Evolutionary conservation across 2,329 filamentous ascomycete species (phyloP).

Genomic region (Alternaria sp.): DNA sequence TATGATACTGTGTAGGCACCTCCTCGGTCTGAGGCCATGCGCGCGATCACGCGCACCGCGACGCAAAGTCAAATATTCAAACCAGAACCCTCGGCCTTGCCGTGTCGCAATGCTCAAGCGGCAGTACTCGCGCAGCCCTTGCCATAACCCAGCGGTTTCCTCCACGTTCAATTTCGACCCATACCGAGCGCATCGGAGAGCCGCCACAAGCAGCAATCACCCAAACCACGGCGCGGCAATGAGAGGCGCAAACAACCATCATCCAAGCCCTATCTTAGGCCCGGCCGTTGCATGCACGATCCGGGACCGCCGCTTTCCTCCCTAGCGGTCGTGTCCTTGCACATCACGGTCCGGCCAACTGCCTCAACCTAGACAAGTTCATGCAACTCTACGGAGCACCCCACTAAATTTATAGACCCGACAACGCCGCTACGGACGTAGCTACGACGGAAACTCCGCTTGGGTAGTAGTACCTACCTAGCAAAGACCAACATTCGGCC

Average conservation of each 20-base stretch:
- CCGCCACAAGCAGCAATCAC: background rate
- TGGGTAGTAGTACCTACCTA: background rate
- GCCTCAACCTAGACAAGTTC: background rate
- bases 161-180: background rate
- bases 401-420: background rate
- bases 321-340: background rate
- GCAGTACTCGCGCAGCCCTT: background rate
- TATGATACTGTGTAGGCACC: background rate
- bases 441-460: background rate
- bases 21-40: background rate
- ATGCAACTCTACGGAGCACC: background rate
- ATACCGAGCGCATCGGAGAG: background rate
- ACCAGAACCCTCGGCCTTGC: background rate
- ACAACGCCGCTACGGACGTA: background rate
- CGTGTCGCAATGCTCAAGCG: background rate
- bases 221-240: background rate
- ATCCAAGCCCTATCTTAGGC: background rate
- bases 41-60: background rate
- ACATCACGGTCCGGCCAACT: background rate
- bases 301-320: background rate
- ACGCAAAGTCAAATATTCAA: background rate
- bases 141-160: background rate
- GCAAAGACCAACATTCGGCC: background rate
- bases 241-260: background rate
- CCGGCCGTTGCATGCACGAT: background rate